Evolutionary conservation across 1,284 basidiomycete species (phyloP).

Genomic region (Apiotrichum veenhuisii): DNA sequence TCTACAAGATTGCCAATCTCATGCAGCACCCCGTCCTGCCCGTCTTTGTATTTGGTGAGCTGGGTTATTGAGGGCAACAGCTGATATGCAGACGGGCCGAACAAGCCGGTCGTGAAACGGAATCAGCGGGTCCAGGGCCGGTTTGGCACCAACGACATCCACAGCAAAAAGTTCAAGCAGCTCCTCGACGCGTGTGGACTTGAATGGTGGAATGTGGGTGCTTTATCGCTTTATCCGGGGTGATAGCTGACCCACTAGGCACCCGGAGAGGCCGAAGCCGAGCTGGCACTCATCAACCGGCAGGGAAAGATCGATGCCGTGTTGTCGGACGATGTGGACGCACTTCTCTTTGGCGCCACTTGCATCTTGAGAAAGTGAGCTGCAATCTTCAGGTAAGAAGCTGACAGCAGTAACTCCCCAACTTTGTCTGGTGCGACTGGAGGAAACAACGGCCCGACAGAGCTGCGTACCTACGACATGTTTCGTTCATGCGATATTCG

Average conservation of each 20-base stretch:
- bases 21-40: slow-evolving; percentile 75
- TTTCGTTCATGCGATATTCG: slow-evolving; percentile 59
- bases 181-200: slow-evolving; percentile 86
- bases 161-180: slow-evolving; percentile 66
- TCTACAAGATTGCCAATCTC: slow-evolving; percentile 60
- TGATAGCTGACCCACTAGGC: slow-evolving; percentile 55
- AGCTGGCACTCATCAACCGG: slow-evolving; percentile 79
- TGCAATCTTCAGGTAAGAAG: background rate
- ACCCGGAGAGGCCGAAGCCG: slow-evolving; percentile 93
- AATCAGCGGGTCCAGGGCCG: slow-evolving; percentile 54
- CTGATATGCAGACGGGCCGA: slow-evolving; percentile 61
- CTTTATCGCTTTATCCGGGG: background rate
- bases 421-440: slow-evolving; percentile 58
- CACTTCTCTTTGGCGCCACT: slow-evolving; percentile 80
- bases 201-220: slow-evolving; percentile 70
- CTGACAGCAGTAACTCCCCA: slow-evolving; percentile 61
- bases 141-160: slow-evolving; percentile 58
- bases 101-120: slow-evolving; percentile 76
- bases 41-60: slow-evolving; percentile 76
- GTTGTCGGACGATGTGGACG: slow-evolving; percentile 90
- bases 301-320: slow-evolving; percentile 82
- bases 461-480: slow-evolving; percentile 69
- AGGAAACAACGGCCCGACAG: background rate
- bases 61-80: background rate
- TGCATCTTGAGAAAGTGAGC: slow-evolving; percentile 72